These are phyloP conservation scores for Takashimella tepidaria DNA, from an alignment of 1,284 basidiomycete genomes.

Conservation along the genomic window DNA sequence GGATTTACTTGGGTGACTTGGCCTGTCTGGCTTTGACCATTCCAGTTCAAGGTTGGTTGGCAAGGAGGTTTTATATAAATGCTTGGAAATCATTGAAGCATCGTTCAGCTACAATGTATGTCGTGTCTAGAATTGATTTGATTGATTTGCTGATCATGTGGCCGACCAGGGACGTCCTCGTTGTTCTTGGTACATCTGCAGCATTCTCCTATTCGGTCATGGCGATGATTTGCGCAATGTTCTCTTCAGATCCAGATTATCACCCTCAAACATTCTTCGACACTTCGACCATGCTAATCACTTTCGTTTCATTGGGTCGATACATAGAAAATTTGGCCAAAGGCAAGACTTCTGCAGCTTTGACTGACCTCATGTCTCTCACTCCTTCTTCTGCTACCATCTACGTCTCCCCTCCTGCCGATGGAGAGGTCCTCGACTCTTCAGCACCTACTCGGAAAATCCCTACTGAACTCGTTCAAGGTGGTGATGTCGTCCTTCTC, in stretches of 20 bases:
- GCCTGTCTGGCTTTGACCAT: slow-evolving; percentile 78
- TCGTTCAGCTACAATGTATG: slow-evolving; percentile 65
- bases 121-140: slow-evolving; percentile 10
- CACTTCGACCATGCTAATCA: slow-evolving; percentile 97
- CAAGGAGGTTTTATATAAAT: slow-evolving; percentile 77
- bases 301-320: slow-evolving; percentile 91
- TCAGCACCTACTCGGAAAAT: slow-evolving; percentile 78
- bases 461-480: slow-evolving; percentile 88
- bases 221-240: slow-evolving; percentile 63
- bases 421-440: slow-evolving; percentile 52
- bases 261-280: slow-evolving; percentile 94
- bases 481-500: slow-evolving; percentile 88
- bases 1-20: slow-evolving; percentile 78
- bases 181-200: slow-evolving; percentile 90
- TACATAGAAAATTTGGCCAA: slow-evolving; percentile 96
- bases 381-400: slow-evolving; percentile 93
- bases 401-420: slow-evolving; percentile 56
- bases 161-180: slow-evolving; percentile 78
- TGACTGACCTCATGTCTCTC: slow-evolving; percentile 93
- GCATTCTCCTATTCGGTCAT: slow-evolving; percentile 86
- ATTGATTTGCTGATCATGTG: not conserved
- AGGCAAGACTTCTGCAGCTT: slow-evolving; percentile 90
- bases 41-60: slow-evolving; percentile 91
- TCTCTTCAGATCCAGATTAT: slow-evolving; percentile 55
- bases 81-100: slow-evolving; percentile 90